These are phyloP conservation scores for Cruciata laevipes DNA, from an alignment of 257 asterid species.

Conservation along the genomic window DNA sequence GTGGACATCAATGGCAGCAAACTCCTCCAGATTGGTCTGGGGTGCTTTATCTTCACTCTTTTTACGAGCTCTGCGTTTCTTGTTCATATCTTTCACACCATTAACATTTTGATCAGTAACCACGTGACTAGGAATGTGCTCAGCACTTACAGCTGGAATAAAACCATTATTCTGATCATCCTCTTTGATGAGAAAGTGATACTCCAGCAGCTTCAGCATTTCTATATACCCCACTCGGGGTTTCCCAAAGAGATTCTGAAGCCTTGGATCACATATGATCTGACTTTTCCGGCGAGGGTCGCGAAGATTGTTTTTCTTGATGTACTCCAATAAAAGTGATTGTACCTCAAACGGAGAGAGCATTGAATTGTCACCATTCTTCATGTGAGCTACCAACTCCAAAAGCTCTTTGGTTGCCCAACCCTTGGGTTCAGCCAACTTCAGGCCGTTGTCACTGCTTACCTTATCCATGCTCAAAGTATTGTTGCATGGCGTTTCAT, in stretches of 20 bases:
- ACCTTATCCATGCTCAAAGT: conserved; percentile 22
- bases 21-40: conserved; percentile 50
- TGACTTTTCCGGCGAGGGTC: conserved; percentile 69
- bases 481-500: conserved; percentile 8
- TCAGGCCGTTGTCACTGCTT: conserved; percentile 16
- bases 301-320: conserved; percentile 61
- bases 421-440: conserved; percentile 23
- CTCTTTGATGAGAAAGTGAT: conserved; percentile 55
- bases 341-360: conserved; percentile 65
- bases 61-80: conserved; percentile 49
- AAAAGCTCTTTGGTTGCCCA: conserved; percentile 75
- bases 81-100: conserved; percentile 27
- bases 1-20: conserved; percentile 82
- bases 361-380: conserved; percentile 60
- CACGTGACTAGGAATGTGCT: conserved; percentile 24
- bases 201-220: conserved; percentile 79
- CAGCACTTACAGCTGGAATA: conserved; percentile 57
- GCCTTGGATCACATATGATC: conserved; percentile 65
- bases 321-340: conserved; percentile 52
- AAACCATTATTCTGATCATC: conserved; percentile 35
- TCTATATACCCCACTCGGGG: conserved; percentile 65
- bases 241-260: conserved; percentile 66
- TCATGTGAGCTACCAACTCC: conserved; percentile 71
- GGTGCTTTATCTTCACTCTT: conserved; percentile 46
- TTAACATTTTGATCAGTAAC: conserved; percentile 31